Evolutionary conservation across 1,139 yeast species (phyloP), one percentile per base, ranked within the genome.

Genomic region (Wickerhamiella pararugosa): DNA sequence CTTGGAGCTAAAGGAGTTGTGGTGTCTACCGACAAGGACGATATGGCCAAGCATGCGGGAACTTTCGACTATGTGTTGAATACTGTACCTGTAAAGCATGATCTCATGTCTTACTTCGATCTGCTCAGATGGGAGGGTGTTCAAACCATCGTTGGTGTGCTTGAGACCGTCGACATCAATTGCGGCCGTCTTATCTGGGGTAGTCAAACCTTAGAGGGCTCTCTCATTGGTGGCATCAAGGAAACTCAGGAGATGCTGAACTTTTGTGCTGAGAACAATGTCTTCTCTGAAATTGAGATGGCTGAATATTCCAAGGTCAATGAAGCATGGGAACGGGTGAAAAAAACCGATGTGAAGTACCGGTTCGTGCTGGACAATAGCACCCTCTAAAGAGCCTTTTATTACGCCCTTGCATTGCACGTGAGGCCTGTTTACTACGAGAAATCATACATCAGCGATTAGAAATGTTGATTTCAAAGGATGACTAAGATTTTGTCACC

Each of bases 1-100:
- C 53, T 71, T 46, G 75, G 76, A 21, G 71, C 71, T 6, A 10
- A 29, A n/a, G 32, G 10, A 11, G 32, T 29, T 6, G 6, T 29
- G 32, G 11, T 29, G 5, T 7, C 32, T 6, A 29, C 32, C 6
- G 32, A 29, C n/a, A 6, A 5, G 6, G n/a, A 7, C 11, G 32
- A n/a, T 7, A 11, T 29, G 9, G 9, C 7, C 6, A 11, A n/a
- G 6, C 9, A 11, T 7, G 32, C 32, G 5, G 32, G 32, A 5
- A 7, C 6, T 5, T 47, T 53, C 33, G 62, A 58, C 44, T 37
- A 58, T 27, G 49, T 58, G 28, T 44, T 58, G 32, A 55, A 56
- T 47, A 53, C 58, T 34, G 52, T 56, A 37, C 48, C 52, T 33
- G 40, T 36, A 32, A 41, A 50, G 43, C 53, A 52, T 49, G 52